These are phyloP conservation scores for Fusarium luffae DNA, from an alignment of 2,329 filamentous ascomycete genomes.

Conservation along the genomic window DNA sequence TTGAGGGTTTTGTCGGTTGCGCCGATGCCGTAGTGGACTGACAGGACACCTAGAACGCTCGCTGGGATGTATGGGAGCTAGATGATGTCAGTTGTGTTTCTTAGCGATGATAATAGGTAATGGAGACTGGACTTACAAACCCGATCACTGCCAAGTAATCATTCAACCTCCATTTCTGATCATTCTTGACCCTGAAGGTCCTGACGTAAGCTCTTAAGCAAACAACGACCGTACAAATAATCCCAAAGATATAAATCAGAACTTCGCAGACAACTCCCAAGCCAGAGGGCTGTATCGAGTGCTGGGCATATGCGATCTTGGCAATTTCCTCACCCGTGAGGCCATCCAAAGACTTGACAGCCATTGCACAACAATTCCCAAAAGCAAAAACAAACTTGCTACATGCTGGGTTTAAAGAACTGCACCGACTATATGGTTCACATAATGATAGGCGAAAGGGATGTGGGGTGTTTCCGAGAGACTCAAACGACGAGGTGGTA, in stretches of 20 bases:
- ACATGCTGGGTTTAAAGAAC: too few relatives aligned
- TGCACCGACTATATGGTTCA: background rate
- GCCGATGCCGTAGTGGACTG: slow-evolving; percentile 22
- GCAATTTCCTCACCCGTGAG: background rate
- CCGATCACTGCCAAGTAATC: slow-evolving; percentile 23
- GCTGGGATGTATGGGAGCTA: slow-evolving; percentile 26
- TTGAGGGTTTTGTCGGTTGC: slow-evolving; percentile 14
- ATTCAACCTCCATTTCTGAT: slow-evolving; percentile 22
- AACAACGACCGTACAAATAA: background rate
- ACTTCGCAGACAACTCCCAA: background rate
- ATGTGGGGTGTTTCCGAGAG: background rate
- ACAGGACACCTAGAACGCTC: slow-evolving; percentile 11
- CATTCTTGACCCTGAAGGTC: background rate
- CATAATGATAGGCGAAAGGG: background rate
- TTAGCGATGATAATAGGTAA: too few relatives aligned
- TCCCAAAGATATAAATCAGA: background rate
- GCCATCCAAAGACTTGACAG: background rate
- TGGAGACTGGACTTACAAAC: slow-evolving; percentile 9
- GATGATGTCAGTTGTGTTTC: background rate
- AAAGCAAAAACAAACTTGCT: too few relatives aligned
- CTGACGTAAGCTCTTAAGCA: slow-evolving; percentile 11
- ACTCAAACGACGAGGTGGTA: background rate
- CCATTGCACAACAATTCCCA: too few relatives aligned
- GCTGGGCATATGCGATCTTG: background rate
- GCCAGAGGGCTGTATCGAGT: background rate